A percentile compares a stretch with the other conserved stretches of the same genome.
phyloP scores from a whole-genome alignment of 2,329 filamentous ascomycete genomes.

The Pochonia chlamydosporia region DNA sequence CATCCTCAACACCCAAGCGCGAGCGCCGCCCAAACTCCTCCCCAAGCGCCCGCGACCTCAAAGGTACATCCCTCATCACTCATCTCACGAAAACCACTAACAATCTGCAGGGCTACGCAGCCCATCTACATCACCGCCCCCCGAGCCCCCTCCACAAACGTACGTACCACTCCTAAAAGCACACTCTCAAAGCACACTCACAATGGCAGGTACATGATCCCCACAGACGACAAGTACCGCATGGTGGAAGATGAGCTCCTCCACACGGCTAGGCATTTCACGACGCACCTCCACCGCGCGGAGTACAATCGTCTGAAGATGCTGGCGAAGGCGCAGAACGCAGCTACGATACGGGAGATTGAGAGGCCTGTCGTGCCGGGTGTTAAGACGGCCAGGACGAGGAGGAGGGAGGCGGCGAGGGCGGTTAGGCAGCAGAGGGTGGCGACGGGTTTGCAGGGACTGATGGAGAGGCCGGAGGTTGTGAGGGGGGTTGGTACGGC shows the following conservation, averaged over 20 bases:
- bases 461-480: constrained; percentile 36
- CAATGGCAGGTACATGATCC: constrained; percentile 64
- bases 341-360: constrained; percentile 43
- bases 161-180: constrained; percentile 16
- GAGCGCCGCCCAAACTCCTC: neutral
- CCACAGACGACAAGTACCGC: constrained; percentile 65
- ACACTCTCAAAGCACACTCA: too few species aligned
- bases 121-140: constrained; percentile 47
- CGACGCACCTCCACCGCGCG: constrained; percentile 68
- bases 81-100: neutral
- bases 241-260: constrained; percentile 84
- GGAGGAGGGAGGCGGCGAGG: constrained; percentile 17
- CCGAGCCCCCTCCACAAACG: constrained; percentile 41
- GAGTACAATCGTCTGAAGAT: constrained; percentile 67
- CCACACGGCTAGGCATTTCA: constrained; percentile 62
- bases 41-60: too few species aligned
- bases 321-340: constrained; percentile 48
- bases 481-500: neutral
- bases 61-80: too few species aligned
- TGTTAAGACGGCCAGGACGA: constrained; percentile 20
- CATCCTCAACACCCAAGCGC: neutral
- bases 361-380: constrained; percentile 43
- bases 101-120: constrained; percentile 22
- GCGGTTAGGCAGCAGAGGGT: constrained; percentile 20
- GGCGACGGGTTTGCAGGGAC: constrained; percentile 31